Evolutionary conservation across 495 filamentous ascomycete genomes (phyloP), one percentile per base, ranked within the genome.

Genomic region (Apiosordaria backusii): DNA sequence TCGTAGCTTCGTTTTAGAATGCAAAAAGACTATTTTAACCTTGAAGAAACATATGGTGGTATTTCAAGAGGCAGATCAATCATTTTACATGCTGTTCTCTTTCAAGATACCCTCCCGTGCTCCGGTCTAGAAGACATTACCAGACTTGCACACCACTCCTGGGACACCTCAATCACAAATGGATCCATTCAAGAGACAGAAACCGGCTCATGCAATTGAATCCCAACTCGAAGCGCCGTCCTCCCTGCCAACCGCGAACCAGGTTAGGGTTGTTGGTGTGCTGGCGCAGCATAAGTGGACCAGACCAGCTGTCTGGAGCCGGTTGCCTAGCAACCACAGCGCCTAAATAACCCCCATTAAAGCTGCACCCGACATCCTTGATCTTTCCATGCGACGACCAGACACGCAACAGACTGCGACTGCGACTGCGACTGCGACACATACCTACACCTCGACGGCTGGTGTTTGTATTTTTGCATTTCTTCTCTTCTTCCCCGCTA

Each of bases 351-450:
- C 21, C 50, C 50, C 18, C 15, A 55, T 55, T 45, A 55, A 55
- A 55, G 52, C 52, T 55, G 52, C 18, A 21, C 52, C 52, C 52
- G 22, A 19, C 52, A 55, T 55, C 52, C 52, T 55, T 21, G 52
- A 22, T 21, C 52, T 21, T n/a, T 23, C 22, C 52, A 55, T 55
- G 52, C 52, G 19, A 55, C 52, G 21, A 55, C 52, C 52, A n/a
- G 22, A 19, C 52, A 55, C n/a, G 52, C 52, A 55, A 55, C 52
- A 55, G 52, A 55, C 22, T 55, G 52, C 52, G 52, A 55, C 52
- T 19, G 22, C 52, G 52, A 55, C 52, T 45, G 35, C 52, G 10
- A 55, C 22, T n/a, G n/a, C n/a, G n/a, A n/a, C 21, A 19, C 52
- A 19, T 19, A 19, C 52, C n/a, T 55, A 23, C 52, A 55, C 52